These are phyloP conservation scores for Cicer chorassanicum DNA, from an alignment of 306 rosid genomes.

Conservation along the genomic window DNA sequence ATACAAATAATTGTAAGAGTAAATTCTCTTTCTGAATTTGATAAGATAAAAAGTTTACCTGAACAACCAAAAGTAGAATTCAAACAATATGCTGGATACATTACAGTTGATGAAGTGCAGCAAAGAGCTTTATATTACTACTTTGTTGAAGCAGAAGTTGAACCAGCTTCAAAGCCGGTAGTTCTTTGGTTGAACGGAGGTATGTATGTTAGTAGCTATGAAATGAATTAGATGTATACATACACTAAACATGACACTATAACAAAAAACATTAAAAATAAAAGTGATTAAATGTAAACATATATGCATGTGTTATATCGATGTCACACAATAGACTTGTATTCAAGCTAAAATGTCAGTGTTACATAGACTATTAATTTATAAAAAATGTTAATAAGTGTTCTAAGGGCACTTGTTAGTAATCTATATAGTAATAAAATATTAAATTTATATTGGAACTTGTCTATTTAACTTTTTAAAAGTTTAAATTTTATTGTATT, in stretches of 20 bases:
- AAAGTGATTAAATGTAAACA: background rate
- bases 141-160: slow-evolving; percentile 75
- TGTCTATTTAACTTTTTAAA: too few relatives aligned
- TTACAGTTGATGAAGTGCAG: slow-evolving; percentile 64
- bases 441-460: background rate
- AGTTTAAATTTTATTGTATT: background rate
- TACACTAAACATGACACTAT: background rate
- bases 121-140: slow-evolving; percentile 78
- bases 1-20: slow-evolving; percentile 43
- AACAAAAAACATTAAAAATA: background rate
- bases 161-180: slow-evolving; percentile 83
- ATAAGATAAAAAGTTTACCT: slow-evolving; percentile 63
- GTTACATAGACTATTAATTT: background rate
- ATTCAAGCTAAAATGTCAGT: background rate
- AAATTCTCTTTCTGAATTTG: slow-evolving; percentile 48
- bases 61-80: slow-evolving; percentile 83
- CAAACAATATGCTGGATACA: slow-evolving; percentile 78
- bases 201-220: slow-evolving; percentile 5
- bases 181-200: slow-evolving; percentile 92
- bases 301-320: background rate
- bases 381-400: background rate
- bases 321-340: background rate
- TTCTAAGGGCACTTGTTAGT: too few relatives aligned
- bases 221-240: background rate
- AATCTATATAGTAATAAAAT: too few relatives aligned